Evolutionary conservation across 495 filamentous ascomycete genomes (phyloP), one percentile per base, ranked within the genome.

Genomic region (Wilcoxina mikolae): DNA sequence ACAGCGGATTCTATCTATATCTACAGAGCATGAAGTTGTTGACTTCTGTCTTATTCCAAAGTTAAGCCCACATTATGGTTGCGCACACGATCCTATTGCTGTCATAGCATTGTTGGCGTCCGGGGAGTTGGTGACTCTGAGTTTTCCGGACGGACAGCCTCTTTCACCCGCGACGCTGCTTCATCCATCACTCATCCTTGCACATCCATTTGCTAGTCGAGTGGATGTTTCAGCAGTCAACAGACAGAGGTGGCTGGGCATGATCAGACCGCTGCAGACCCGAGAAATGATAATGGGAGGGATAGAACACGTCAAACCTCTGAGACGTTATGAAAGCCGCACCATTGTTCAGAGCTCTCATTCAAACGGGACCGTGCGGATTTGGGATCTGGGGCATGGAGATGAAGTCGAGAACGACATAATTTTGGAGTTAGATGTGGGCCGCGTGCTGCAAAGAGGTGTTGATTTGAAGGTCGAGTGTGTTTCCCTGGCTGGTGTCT

Each of bases 151-250:
- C 54, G 91, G 93, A 15, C 81, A 87, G 65, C 83, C 90, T 2
- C 87, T 98, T 44, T 83, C 79, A 25, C 86, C 93, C 4, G 93
- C 90, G 0, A 91, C 94, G 60, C 82, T 93, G 69, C 74, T 95
- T 5, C 88, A 93, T 63, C 77, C 85, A 0, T 88, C 80, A 12
- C 65, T 96, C 35, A 80, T 80, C 0, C 83, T 93, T 41, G 80
- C 91, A 23, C 89, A 95, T 61, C 91, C 91, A 0, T 95, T 90
- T 61, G 76, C 91, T 53, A 84, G 78, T 43, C 77, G 77, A 46
- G 73, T 83, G 5, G 72, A 72, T 12, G 68, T 90, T 26, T 75
- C 84, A 26, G 73, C 76, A 9, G 70, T 95, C 1, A 81, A 85
- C 39, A 77, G 93, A 12, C 77, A 76, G 17, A 74, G 80, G 47